Base-by-base conservation (phyloP, 177 flowering plant genomes). In the Vitis hybrid region DNA sequence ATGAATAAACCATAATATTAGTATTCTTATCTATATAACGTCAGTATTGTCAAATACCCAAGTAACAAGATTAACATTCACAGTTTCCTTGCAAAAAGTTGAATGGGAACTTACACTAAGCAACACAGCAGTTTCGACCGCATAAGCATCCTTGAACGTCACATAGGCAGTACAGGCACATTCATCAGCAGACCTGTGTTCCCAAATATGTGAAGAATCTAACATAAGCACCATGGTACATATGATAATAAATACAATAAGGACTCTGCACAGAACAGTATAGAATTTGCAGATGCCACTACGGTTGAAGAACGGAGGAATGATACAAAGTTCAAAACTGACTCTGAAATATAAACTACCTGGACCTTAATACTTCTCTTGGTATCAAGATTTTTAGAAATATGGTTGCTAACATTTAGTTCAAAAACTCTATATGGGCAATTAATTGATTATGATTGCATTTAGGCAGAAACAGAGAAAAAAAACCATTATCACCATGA, bases 121-220 rank as follows among this genome's bases (percentile, higher is more conserved):
- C 77, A 93, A 83, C 59, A 89, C 85, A 21, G 97, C 97, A 52
- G 92, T 93, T 77, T 90, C 93, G 77, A 89, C 80, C 66, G 97
- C 82, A 84, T 88, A 84, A 52, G 87, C 80, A 65, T 89, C 85
- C 73, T 78, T 86, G 79, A 90, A 90, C 13, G 96, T 90, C 67
- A 90, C 96, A 85, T 92, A 94, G 53, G 91, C 97, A 58, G 95
- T 87, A 56, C 90, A 80, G 15, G 91, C 91, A 80, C 60, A 70
- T 11, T 87, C 96, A 69, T 91, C 92, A 66, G 77, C 46, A 41
- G 46, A 41, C 56, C 54, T 49, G 9, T 30, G 27, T 41, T 20
- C 46, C 61, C 15, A 67, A 35, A 67, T 62, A 12, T 27, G 30
- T 27, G 30, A 27, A 27, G 30, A 27, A 27, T 27, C 30, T 27